Conservation (phyloP, 176 grass and related monocot genomes). For the Carex parvula region DNA sequence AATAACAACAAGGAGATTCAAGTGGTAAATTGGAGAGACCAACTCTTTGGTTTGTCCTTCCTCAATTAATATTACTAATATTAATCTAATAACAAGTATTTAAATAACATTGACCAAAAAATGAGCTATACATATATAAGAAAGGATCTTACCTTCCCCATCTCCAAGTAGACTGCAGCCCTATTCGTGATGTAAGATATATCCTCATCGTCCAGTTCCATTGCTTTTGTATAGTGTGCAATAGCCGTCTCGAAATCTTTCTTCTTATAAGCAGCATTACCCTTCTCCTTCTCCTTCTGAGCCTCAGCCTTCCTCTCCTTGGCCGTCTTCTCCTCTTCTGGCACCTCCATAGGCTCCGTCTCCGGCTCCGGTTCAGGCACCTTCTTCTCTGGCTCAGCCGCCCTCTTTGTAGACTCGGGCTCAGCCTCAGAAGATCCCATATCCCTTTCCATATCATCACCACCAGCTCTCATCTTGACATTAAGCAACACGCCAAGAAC, state of each 20-base stretch:
- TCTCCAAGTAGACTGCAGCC: constrained; percentile 93
- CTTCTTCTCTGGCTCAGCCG: constrained; percentile 40
- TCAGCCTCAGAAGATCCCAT: constrained; percentile 30
- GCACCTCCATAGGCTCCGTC: constrained; percentile 72
- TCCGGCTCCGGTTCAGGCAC: constrained; percentile 34
- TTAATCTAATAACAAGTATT: constrained; percentile 7
- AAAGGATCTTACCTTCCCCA: constrained; percentile 59
- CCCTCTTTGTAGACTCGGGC: background rate
- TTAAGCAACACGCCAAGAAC: constrained; percentile 90
- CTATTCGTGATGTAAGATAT: constrained; percentile 90
- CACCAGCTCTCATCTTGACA: constrained; percentile 63
- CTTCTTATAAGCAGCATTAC: constrained; percentile 97
- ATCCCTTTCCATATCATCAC: constrained; percentile 35
- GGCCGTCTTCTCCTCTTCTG: constrained; percentile 39
- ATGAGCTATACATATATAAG: constrained; percentile 14
- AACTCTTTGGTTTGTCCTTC: background rate
- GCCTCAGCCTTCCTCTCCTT: constrained; percentile 73
- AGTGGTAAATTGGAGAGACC: background rate
- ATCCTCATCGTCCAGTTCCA: constrained; percentile 77
- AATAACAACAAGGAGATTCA: background rate
- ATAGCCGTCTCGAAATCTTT: constrained; percentile 93
- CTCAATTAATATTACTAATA: background rate
- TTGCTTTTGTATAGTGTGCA: constrained; percentile 71
- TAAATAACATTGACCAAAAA: background rate
- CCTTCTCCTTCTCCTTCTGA: constrained; percentile 72